Evolutionary conservation across 1,284 basidiomycete genomes (phyloP).

Genomic region (Puccinia coronata): DNA sequence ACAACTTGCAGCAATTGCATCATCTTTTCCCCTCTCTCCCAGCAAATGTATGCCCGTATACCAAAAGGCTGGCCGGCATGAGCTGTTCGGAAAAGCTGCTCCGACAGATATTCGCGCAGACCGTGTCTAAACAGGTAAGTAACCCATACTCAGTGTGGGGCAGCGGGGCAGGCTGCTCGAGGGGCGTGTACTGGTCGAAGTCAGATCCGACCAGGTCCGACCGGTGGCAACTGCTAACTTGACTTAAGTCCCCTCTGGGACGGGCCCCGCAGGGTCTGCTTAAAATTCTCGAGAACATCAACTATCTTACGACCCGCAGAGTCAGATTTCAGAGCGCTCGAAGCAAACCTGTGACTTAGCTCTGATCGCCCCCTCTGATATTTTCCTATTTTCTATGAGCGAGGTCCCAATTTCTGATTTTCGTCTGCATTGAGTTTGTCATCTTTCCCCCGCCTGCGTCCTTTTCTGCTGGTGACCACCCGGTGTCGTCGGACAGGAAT

Average conservation of each 20-base stretch:
- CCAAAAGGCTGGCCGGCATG: too few species aligned
- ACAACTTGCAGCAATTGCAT: not conserved
- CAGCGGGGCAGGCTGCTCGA: too few species aligned
- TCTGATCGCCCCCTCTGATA: not conserved
- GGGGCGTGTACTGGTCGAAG: too few species aligned
- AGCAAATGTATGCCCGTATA: not conserved
- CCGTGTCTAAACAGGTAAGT: too few species aligned
- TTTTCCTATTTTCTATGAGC: not conserved
- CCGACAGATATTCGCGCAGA: not conserved
- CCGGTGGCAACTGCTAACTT: too few species aligned
- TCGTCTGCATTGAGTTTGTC: not conserved
- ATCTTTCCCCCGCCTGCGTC: not conserved
- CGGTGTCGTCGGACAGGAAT: not conserved
- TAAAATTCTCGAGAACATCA: not conserved
- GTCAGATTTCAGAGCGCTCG: not conserved
- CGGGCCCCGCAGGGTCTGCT: too few species aligned
- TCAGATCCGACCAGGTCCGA: too few species aligned
- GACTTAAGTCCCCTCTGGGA: too few species aligned
- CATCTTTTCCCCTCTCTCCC: not conserved
- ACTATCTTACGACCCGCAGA: not conserved
- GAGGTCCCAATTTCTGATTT: not conserved
- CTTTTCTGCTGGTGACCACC: not conserved
- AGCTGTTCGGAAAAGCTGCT: not conserved
- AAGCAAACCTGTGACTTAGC: not conserved
- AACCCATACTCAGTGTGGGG: too few species aligned